Base-by-base conservation (phyloP, 345 rosid species). In the Arabidopsis arenosa region DNA sequence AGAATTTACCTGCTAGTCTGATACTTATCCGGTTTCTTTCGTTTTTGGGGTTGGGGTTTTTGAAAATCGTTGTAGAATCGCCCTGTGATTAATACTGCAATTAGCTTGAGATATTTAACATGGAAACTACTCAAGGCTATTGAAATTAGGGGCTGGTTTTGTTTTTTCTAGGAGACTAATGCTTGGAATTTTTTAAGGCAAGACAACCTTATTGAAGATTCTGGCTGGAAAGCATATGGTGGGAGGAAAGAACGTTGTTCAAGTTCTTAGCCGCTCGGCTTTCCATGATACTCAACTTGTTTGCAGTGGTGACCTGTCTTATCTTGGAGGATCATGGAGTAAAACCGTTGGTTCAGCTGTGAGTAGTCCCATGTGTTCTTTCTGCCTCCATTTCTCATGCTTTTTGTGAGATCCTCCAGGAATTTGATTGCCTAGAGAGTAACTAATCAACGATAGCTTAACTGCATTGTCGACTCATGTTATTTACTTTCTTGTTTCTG, bases 191-290 rank as follows among this genome's bases (percentile, higher is more conserved):
- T 45, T 44, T 69, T 49, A 83, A 93, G 96, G 98, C 53, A 94
- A 91, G 81, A 91, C 98, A 1, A 94, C 97, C 8, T 76, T 94
- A 72, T 78, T 94, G 85, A 89, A 85, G 80, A 89, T 94, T 69
- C 23, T 94, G 37, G 97, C 95, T 0, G 98, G 97, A 55, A 94
- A 94, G 88, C 92, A 94, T 79, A 88, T 94, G 96, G 98, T 88
- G 0, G 98, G 98, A 71, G 98, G 98, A 37, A 86, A 78, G 54
- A 87, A 91, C 18, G 90, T 93, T 9, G 98, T 93, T 18, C 85
- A 80, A 55, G 96, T 93, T 58, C 84, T 91, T 2, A 88, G 80
- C 70, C 82, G 89, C 21, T 93, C 97, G 2, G 93, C 96, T 44
- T 93, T 93, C 75, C 98, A 93, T 60, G 97, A 93, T 63, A 93